These are phyloP conservation scores for Rhizopogon vesiculosus DNA, from an alignment of 768 basidiomycete genomes.

Conservation along the genomic window DNA sequence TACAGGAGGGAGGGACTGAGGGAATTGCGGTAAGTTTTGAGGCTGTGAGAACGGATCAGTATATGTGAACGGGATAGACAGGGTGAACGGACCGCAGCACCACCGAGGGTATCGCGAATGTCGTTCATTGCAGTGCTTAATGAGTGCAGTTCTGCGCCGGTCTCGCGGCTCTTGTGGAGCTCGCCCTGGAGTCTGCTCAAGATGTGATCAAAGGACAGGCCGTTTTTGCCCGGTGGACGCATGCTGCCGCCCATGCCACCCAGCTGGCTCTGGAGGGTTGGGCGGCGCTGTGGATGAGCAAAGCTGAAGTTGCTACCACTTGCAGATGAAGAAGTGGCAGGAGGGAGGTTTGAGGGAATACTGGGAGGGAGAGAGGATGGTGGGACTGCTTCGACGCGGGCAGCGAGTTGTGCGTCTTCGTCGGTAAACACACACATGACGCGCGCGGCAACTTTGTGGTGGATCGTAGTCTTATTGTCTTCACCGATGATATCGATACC, in stretches of 20 bases:
- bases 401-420: constrained; percentile 76
- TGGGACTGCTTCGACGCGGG: constrained; percentile 66
- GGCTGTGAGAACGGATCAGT: constrained; percentile 39
- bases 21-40: constrained; percentile 56
- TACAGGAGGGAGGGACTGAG: constrained; percentile 62
- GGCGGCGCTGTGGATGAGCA: constrained; percentile 45
- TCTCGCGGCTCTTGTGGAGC: constrained; percentile 94
- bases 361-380: constrained; percentile 24
- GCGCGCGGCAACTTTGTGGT: constrained; percentile 97
- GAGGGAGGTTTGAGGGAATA: constrained; percentile 11
- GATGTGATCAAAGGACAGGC: constrained; percentile 90
- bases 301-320: constrained; percentile 36
- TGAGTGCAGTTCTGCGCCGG: constrained; percentile 77
- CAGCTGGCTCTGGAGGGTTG: constrained; percentile 60
- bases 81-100: constrained; percentile 56
- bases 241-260: constrained; percentile 74
- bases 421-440: constrained; percentile 85
- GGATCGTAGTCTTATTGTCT: constrained; percentile 96
- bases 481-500: constrained; percentile 99
- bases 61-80: constrained; percentile 1
- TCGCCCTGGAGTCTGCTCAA: constrained; percentile 85
- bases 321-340: constrained; percentile 31
- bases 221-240: constrained; percentile 75
- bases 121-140: constrained; percentile 79
- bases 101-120: constrained; percentile 89